Evolutionary conservation across 352 stramenopile genomes (phyloP), one percentile per base, ranked within the genome.

Genomic region (Pythium vanterpoolii): DNA sequence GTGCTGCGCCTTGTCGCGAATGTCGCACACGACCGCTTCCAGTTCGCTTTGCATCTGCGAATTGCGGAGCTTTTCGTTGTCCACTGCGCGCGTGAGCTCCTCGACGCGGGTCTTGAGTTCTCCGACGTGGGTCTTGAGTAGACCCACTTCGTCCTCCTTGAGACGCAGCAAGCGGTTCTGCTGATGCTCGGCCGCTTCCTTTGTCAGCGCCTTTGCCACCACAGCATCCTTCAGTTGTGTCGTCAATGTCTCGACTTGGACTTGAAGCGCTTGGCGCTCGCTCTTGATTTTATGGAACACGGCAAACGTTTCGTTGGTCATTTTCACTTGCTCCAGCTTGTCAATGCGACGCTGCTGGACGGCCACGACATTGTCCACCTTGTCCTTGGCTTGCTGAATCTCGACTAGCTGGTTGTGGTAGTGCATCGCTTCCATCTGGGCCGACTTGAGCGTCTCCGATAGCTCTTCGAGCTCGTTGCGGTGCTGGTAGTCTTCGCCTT

Each of bases 281-380:
- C 64, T 71, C 69, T 89, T 89, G 40, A 91, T 42, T 54, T 77
- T 87, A 4, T 71, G 79, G 67, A 89, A 92, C 40, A 90, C 44
- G 42, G 87, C 73, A 24, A 89, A 65, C 21, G 69, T 89, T 31
- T 87, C 79, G 0, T 68, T 90, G 8, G 82, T 92, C 82, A 92
- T 92, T 67, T 92, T 92, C 19, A 90, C 79, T 63, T 87, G 84
- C 33, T 92, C 82, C 33, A 92, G 72, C 62, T 89, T 90, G 36
- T 87, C 78, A 26, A 92, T 86, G 42, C 82, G 79, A 47, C 71
- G 62, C 31, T 77, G 76, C 54, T 92, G 82, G 10, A 72, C 75
- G 36, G 77, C 75, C 0, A 83, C 53, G 36, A 86, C 56, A 34
- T 73, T 62, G 14, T 79, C 69, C 54, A 85, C 60, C 14, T 69